phyloP scores from a whole-genome alignment of 495 filamentous ascomycete species.

The Tuber brumale region DNA sequence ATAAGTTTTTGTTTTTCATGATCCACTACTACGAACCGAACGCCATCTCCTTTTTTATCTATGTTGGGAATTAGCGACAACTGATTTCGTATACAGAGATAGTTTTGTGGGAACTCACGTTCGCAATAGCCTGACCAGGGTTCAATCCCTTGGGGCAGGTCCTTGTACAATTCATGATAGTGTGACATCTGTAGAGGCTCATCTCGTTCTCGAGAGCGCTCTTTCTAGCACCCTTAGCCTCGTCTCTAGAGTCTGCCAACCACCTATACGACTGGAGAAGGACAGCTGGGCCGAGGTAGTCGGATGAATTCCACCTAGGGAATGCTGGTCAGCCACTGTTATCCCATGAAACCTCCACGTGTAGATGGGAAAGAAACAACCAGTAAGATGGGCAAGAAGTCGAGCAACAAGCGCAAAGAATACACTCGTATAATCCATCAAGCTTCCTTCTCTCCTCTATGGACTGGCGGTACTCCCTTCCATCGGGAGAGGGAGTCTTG shows the following conservation, averaged over 20 bases:
- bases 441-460: slow-evolving; percentile 90
- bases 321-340: slow-evolving; percentile 5
- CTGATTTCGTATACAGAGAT: not conserved
- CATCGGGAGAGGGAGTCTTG: slow-evolving; percentile 67
- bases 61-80: not conserved
- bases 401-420: slow-evolving; percentile 98
- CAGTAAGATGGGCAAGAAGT: slow-evolving; percentile 98
- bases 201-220: slow-evolving; percentile 92
- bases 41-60: slow-evolving; percentile 95
- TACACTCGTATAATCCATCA: slow-evolving; percentile 98
- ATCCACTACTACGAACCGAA: slow-evolving; percentile 43
- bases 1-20: not conserved
- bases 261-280: slow-evolving; percentile 95
- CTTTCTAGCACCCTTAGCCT: slow-evolving; percentile 79
- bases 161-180: slow-evolving; percentile 93
- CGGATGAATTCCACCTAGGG: slow-evolving; percentile 77
- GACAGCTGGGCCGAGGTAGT: slow-evolving; percentile 94
- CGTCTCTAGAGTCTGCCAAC: slow-evolving; percentile 87
- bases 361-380: slow-evolving; percentile 36
- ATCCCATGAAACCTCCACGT: not conserved
- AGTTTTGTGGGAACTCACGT: slow-evolving; percentile 92
- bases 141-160: slow-evolving; percentile 98
- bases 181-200: slow-evolving; percentile 97
- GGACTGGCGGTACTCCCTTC: slow-evolving; percentile 81
- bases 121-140: slow-evolving; percentile 85